A percentile compares a stretch with the other conserved stretches of the same genome.
Evolutionary conservation across 1,284 basidiomycete species (phyloP).

Genomic region (Butyriboletus regius): DNA sequence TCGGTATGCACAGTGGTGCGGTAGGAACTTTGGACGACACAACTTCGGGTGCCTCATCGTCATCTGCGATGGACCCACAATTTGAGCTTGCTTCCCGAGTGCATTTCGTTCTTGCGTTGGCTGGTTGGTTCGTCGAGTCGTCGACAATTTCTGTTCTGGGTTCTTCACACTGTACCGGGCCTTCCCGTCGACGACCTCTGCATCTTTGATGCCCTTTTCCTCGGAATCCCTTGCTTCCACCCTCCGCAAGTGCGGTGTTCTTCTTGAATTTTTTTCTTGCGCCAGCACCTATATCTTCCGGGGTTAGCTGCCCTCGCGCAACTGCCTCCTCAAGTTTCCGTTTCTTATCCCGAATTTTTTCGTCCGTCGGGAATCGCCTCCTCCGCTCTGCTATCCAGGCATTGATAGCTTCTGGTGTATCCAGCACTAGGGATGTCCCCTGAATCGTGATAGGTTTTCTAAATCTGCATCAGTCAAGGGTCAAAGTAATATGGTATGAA

Average conservation of each 20-base stretch:
- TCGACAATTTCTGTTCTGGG: not conserved
- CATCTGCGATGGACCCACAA: constrained; percentile 20
- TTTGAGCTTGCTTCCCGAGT: constrained; percentile 2
- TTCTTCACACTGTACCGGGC: constrained; percentile 30
- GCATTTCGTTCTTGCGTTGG: not conserved
- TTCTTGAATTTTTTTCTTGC: constrained; percentile 34
- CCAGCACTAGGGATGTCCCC: constrained; percentile 69
- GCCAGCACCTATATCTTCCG: constrained; percentile 39
- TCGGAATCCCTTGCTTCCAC: constrained; percentile 2
- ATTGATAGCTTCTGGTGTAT: constrained; percentile 74
- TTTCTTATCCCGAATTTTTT: constrained; percentile 70
- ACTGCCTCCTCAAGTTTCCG: constrained; percentile 66
- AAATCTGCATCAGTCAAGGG: constrained; percentile 1
- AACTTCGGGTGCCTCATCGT: constrained; percentile 52
- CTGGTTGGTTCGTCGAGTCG: not conserved
- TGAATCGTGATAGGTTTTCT: constrained; percentile 71
- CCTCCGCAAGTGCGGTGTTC: constrained; percentile 6
- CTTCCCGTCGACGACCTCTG: constrained; percentile 29
- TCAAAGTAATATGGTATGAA: not conserved
- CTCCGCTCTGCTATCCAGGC: constrained; percentile 84
- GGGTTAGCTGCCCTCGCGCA: constrained; percentile 67
- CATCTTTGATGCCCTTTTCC: constrained; percentile 21
- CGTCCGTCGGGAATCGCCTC: constrained; percentile 70
- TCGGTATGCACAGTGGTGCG: not conserved
- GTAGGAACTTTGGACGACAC: constrained; percentile 50